A percentile compares a stretch with the other conserved stretches of the same genome.
These are phyloP conservation scores for Linum trigynum DNA, from an alignment of 345 rosid species.

Conservation along the genomic window DNA sequence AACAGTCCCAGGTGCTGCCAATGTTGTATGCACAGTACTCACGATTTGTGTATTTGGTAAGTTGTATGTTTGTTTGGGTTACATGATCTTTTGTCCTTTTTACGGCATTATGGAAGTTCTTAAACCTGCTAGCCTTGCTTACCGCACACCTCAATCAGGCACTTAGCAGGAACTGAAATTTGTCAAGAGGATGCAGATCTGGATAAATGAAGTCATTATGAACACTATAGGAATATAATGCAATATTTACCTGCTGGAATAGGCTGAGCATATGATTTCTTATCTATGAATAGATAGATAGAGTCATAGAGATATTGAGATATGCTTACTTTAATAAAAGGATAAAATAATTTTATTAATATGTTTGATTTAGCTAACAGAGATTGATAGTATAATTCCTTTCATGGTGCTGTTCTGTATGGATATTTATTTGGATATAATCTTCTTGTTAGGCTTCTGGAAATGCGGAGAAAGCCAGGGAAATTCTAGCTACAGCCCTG, in stretches of 20 bases:
- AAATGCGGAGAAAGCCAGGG: conserved; percentile 68
- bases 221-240: no score
- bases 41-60: conserved; percentile 66
- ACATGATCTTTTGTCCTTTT: background rate
- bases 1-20: conserved; percentile 64
- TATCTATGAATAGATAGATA: background rate
- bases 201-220: no score
- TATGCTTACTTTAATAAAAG: no score
- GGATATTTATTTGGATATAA: background rate
- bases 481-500: conserved; percentile 58
- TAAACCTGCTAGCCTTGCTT: no score
- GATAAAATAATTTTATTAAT: no score
- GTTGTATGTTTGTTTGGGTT: conserved; percentile 12
- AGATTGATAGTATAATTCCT: background rate
- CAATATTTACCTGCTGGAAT: no score
- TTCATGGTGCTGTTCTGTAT: background rate
- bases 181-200: no score
- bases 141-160: no score
- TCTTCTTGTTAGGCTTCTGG: conserved; percentile 43
- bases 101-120: background rate
- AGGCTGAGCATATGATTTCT: background rate
- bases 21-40: conserved; percentile 83
- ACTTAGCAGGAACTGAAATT: no score
- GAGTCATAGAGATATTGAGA: no score
- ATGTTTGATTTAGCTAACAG: background rate